Evolutionary conservation across 2,329 filamentous ascomycete genomes (phyloP).

Genomic region (Diaporthe sp.): DNA sequence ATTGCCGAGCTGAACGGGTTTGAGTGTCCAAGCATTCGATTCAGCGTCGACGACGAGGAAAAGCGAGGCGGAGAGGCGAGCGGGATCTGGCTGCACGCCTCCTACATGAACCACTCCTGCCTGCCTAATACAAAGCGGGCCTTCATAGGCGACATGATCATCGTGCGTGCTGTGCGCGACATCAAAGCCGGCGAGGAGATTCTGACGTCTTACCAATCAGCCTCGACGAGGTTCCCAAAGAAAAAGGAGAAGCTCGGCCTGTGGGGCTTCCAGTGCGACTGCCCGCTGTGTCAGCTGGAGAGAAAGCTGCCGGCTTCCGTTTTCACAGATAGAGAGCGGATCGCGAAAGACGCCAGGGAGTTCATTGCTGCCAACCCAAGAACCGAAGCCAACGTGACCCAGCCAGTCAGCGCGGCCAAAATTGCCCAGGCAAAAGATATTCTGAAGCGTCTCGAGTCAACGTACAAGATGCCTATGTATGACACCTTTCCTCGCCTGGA

Average conservation of each 20-base stretch:
- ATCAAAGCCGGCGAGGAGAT: conserved; percentile 55
- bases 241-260: neutral
- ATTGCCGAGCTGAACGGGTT: conserved; percentile 40
- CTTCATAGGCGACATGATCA: conserved; percentile 50
- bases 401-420: too few species aligned
- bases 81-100: conserved; percentile 48
- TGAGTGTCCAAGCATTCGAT: conserved; percentile 29
- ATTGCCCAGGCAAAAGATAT: neutral
- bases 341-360: too few species aligned
- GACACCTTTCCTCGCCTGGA: neutral
- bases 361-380: neutral
- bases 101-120: conserved; percentile 49
- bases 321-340: too few species aligned
- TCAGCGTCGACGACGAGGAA: neutral
- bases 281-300: conserved; percentile 55
- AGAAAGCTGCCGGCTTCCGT: too few species aligned
- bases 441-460: neutral
- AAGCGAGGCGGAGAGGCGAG: too few species aligned
- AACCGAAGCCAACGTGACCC: neutral
- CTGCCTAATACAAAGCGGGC: too few species aligned
- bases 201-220: conserved; percentile 33
- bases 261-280: conserved; percentile 55
- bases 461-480: neutral
- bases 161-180: conserved; percentile 52
- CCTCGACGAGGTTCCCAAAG: accelerated